These are phyloP conservation scores for Coelastrella sp. DNA, from an alignment of 139 green algal species.

Conservation along the genomic window DNA sequence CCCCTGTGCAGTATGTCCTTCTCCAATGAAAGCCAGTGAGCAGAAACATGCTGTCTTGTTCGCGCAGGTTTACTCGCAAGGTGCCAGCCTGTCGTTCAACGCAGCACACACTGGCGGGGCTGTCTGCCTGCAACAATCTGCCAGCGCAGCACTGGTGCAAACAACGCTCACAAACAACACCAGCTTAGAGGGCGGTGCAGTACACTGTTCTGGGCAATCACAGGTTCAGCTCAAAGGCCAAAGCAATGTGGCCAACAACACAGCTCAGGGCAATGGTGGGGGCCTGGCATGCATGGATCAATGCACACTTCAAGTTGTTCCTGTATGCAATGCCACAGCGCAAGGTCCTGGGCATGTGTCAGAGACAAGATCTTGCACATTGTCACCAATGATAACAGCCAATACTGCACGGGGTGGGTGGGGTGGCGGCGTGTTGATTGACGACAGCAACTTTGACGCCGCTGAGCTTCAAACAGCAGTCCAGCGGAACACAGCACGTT, in stretches of 20 bases:
- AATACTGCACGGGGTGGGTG: constrained; percentile 2
- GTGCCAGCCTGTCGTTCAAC: background rate
- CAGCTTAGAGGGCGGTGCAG: background rate
- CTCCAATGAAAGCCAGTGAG: no score
- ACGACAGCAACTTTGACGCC: background rate
- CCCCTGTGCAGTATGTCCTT: no score
- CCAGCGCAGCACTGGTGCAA: background rate
- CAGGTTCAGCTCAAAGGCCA: no score
- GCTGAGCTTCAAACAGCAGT: background rate
- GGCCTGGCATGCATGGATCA: background rate
- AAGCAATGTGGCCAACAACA: background rate
- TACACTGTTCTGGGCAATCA: background rate
- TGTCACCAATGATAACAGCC: background rate
- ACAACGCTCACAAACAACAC: background rate
- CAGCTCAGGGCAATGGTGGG: background rate
- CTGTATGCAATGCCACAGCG: background rate
- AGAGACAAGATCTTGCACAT: no score
- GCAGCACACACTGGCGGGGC: background rate
- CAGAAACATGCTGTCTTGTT: no score
- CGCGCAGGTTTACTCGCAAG: no score
- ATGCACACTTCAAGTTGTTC: background rate
- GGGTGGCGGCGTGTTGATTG: background rate
- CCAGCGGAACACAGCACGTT: constrained; percentile 3
- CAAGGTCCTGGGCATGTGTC: background rate
- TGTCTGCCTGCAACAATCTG: background rate